Conservation (phyloP, 352 stramenopile species). For the Phytophthora pinifolia region DNA sequence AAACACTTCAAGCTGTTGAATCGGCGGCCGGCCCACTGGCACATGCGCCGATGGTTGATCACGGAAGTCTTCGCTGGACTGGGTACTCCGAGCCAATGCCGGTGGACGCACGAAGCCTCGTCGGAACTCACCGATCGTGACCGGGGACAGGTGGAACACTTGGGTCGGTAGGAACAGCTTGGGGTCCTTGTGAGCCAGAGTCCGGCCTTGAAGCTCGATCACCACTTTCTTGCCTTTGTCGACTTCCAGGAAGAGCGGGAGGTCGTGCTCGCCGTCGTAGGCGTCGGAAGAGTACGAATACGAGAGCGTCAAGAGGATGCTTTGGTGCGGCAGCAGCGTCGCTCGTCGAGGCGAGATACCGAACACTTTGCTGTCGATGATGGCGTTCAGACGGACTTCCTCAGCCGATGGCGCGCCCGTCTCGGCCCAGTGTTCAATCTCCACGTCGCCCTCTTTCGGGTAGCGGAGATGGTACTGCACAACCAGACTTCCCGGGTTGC, state of each 20-base stretch:
- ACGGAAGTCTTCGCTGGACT: conserved; percentile 6
- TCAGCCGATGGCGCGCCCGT: conserved; percentile 83
- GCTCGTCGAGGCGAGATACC: conserved; percentile 51
- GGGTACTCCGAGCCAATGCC: conserved; percentile 6
- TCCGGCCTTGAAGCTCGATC: conserved; percentile 83
- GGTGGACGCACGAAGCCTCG: conserved; percentile 20
- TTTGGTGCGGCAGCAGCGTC: conserved; percentile 61
- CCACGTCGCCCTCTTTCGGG: conserved; percentile 90
- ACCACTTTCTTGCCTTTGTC: conserved; percentile 90
- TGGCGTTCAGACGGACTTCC: conserved; percentile 70
- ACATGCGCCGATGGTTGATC: conserved; percentile 2
- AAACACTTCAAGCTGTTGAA: conserved; percentile 78
- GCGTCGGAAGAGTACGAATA: conserved; percentile 72
- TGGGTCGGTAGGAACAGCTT: conserved; percentile 68
- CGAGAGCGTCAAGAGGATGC: conserved; percentile 57
- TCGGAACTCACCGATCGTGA: conserved; percentile 72
- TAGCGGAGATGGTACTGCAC: conserved; percentile 86
- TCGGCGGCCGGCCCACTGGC: conserved; percentile 32
- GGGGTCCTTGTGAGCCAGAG: conserved; percentile 58
- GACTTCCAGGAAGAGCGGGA: conserved; percentile 87
- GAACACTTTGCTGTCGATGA: conserved; percentile 84
- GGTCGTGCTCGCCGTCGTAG: conserved; percentile 83
- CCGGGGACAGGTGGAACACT: conserved; percentile 62
- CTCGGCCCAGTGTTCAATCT: conserved; percentile 94
- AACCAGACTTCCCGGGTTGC: conserved; percentile 86